Base-by-base conservation (phyloP, 805 yeast species). In the Yamadazyma phyllophila region DNA sequence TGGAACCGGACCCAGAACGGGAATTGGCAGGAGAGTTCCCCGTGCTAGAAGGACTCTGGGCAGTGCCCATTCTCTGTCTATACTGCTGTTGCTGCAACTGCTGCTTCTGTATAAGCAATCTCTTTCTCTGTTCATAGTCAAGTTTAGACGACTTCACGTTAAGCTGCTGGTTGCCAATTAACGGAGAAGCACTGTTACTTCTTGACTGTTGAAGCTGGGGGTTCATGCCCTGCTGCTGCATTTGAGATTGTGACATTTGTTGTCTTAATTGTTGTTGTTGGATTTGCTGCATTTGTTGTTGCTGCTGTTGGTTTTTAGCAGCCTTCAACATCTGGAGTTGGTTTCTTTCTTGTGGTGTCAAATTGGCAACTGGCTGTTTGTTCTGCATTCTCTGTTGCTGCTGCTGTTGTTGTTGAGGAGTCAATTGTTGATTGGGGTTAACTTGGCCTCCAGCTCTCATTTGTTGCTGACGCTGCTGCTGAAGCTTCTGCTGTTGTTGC, bases 401-500 rank as follows among this genome's bases (percentile, higher is more conserved):
- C 36, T 37, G 49, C 27, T 26, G 36, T 36, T 37, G 50, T 31
- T 38, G 48, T 38, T 43, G 52, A 4, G 34, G 41, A 10, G n/a
- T 26, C 36, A n/a, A 12, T 26, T 33, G 39, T 36, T 15, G 40
- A n/a, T 24, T 17, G 11, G 15, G 36, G 9, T n/a, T 4, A 10
- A 43, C 37, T 14, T 26, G 15, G 2, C 31, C 31, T 16, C 13
- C 24, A 7, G 35, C 36, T 27, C 40, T 12, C 32, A 26, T 33
- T 49, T 54, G 63, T 37, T 57, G 47, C 43, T 56, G 66, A 26
- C 57, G 67, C 55, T 54, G 53, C 47, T 57, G 46, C 41, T 59
- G 53, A 42, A 63, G 54, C 26, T 70, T 62, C 39, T 70, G 76
- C 54, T 77, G 81, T 54, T 72, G 76, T 48, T 74, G 78, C 58